Base-by-base conservation (phyloP, 768 basidiomycete species). In the Xanthoconium purpureum region DNA sequence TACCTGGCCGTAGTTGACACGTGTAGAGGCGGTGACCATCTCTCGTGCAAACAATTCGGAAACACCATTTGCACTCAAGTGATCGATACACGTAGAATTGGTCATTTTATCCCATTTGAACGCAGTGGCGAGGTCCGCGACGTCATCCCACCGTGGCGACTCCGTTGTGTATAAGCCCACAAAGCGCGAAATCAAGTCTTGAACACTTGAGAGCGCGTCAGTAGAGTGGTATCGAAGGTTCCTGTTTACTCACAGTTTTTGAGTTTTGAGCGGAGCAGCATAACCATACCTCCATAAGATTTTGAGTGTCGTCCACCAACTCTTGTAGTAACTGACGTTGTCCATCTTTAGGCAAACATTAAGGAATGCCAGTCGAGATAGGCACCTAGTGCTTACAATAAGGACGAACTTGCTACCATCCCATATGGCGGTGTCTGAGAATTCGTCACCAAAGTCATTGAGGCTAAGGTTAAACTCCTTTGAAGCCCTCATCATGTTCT, bases 1-100 rank as follows among this genome's bases (percentile, higher is more conserved):
- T 54, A 87, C 86, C 76, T 89, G 87, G 48, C 87, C 88, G 64
- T 94, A 94, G 69, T 93, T 94, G 39, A 91, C 89, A 38, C 92
- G 80, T 9, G 90, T 89, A 3, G 87, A 83, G 5, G 84, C 88
- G 51, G 92, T 91, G 33, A 94, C 77, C 45, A 95, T 72, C 72
- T 98, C 94, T 29, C 73, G 73, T 6, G 82, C 75, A 73, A 85
- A 96, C 46, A 74, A 74, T 39, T 76, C 66, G 32, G 80, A 73
- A 37, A 94, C 77, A 20, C 82, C 84, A 17, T 82, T 75, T 12
- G 71, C 63, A 12, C 74, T 68, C 40, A 89, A 78, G 69, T 83
- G 89, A 11, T 85, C 82, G 12, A 74, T 71, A 0, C 82, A 82
- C 10, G 81, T 83, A 47, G 78, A 77, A 10, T 78, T 77, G 1